Conservation (phyloP, 441 rosid species). For the Croton setiger region DNA sequence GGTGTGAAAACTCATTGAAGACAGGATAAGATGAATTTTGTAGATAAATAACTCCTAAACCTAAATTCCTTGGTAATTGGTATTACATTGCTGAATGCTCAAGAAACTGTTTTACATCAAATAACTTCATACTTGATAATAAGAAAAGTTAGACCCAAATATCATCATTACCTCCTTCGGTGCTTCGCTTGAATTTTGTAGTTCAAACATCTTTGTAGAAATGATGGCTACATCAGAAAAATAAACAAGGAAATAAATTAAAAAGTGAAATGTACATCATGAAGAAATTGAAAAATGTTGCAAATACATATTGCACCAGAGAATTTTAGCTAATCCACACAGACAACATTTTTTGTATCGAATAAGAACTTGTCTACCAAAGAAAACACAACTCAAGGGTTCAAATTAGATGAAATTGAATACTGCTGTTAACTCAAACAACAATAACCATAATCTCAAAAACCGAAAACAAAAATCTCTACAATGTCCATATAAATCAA, state of each 20-base stretch:
- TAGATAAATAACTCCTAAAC: conserved; percentile 2
- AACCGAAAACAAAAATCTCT: background rate
- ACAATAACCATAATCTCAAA: background rate
- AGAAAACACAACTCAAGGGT: background rate
- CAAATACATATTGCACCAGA: background rate
- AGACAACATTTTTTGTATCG: too few species aligned
- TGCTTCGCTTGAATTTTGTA: conserved; percentile 81
- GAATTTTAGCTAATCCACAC: background rate
- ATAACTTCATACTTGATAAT: background rate
- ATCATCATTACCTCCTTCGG: conserved; percentile 53
- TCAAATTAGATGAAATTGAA: background rate
- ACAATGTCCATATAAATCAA: background rate
- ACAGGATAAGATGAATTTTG: background rate
- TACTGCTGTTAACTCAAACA: background rate
- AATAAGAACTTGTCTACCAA: background rate
- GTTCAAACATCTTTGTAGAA: conserved; percentile 79
- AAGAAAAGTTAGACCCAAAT: background rate
- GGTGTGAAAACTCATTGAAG: background rate
- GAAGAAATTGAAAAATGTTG: background rate
- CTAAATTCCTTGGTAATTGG: background rate
- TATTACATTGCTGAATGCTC: background rate
- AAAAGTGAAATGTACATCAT: background rate
- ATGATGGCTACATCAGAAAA: conserved; percentile 54
- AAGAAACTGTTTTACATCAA: background rate
- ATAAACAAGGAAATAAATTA: conserved; percentile 4